Evolutionary conservation across 1,284 basidiomycete genomes (phyloP), one percentile per base, ranked within the genome.

Genomic region (Cerioporus squamosus): DNA sequence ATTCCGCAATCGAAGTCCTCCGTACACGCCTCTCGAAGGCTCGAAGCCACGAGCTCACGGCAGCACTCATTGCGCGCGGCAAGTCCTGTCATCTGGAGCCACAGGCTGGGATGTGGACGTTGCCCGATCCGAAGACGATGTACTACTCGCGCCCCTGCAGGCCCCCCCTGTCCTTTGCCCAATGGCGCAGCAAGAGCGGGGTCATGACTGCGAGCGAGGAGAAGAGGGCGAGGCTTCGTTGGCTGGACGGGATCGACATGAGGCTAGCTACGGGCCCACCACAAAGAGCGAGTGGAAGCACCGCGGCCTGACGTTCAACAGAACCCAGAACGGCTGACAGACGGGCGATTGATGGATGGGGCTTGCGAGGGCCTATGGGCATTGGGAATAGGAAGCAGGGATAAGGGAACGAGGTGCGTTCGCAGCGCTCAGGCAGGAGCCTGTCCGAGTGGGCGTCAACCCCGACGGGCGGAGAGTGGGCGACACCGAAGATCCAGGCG

Each of bases 1-100:
- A 24, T 38, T 51, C 43, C 49, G 44, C 49, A 48, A 56, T 56
- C 55, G 55, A 42, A 51, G 48, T 22, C 2, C 18, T 4, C 12
- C 10, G 36, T 14, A 29, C 31, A 49, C 33, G 33, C 33, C 33
- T 36, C 33, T 10, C 33, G 33, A 17, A 49, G 17, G 33, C 47
- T 18, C 20, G 48, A 46, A 23, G 15, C 48, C 31, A 9, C 33
- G 50, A 51, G 45, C 36, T 56, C 51, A 56, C 55, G 55, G 55
- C 49, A 51, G 14, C 31, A 38, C 31, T 38, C 29, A 42, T 33
- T 31, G 33, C n/a, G 44, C 39, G 24, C 44, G n/a, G 44, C 15
- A 36, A 24, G 29, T 38, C 38, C 23, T 49, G 33, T 39, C 33
- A 49, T 17, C 38, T 39, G 20, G 6, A 10, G 33, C n/a, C 33